Evolutionary conservation across 805 yeast genomes (phyloP).

Genomic region (Metschnikowia corniflorae): DNA sequence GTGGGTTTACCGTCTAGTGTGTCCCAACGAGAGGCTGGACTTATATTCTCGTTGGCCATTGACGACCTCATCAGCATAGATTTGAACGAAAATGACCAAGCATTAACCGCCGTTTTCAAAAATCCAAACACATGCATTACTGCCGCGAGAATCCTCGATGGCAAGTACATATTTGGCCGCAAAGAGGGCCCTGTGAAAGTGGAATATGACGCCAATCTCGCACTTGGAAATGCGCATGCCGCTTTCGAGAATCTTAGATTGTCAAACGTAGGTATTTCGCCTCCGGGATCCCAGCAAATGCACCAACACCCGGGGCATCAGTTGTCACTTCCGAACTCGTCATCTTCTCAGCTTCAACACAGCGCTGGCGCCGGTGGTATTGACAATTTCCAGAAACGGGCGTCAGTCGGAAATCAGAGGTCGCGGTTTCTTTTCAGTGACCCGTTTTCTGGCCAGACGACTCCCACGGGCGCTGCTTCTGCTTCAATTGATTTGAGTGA

Average conservation of each 20-base stretch:
- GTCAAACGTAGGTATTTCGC: conserved; percentile 30
- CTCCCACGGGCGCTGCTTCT: conserved; percentile 16
- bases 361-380: conserved; percentile 14
- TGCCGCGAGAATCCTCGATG: conserved; percentile 38
- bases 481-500: conserved; percentile 34
- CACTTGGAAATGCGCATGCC: conserved; percentile 16
- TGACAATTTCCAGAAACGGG: conserved; percentile 44
- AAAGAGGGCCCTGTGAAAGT: conserved; percentile 35
- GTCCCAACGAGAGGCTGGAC: conserved; percentile 60
- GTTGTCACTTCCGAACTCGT: too few species aligned
- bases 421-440: conserved; percentile 71
- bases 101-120: conserved; percentile 34
- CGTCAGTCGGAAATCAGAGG: conserved; percentile 54
- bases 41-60: conserved; percentile 65
- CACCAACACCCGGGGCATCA: background rate
- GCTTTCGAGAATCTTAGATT: conserved; percentile 29
- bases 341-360: conserved; percentile 8
- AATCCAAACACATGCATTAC: conserved; percentile 38
- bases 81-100: conserved; percentile 20
- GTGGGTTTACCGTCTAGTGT: conserved; percentile 63
- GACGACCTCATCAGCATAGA: conserved; percentile 54
- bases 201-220: conserved; percentile 27
- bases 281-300: conserved; percentile 23
- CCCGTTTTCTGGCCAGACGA: conserved; percentile 38
- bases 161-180: conserved; percentile 37